A percentile compares a stretch with the other conserved stretches of the same genome.
These are phyloP conservation scores for Scytalidium sp. DNA, from an alignment of 2,329 filamentous ascomycete genomes.

Conservation along the genomic window DNA sequence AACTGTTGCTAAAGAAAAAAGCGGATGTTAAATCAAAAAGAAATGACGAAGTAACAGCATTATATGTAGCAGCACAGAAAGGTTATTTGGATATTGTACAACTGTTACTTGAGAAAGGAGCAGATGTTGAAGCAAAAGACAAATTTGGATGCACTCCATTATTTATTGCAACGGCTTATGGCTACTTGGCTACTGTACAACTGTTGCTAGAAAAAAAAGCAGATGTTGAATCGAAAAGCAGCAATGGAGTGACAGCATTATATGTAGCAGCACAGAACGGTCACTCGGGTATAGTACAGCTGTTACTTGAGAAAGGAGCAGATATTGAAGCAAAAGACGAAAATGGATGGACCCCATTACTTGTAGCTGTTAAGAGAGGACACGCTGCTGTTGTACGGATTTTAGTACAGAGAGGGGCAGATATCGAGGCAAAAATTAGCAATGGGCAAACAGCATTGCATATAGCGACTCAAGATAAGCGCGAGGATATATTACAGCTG, in stretches of 20 bases:
- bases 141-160: conserved; percentile 21
- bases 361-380: conserved; percentile 2
- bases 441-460: conserved; percentile 18
- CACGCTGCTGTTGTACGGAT: no score
- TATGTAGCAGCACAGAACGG: not conserved
- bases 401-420: conserved; percentile 9
- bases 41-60: conserved; percentile 15
- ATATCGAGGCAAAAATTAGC: conserved; percentile 9
- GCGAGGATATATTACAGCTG: conserved; percentile 7
- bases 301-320: conserved; percentile 15
- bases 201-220: conserved; percentile 9
- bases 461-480: conserved; percentile 8
- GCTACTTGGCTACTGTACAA: conserved; percentile 8
- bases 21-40: conserved; percentile 19
- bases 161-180: conserved; percentile 6
- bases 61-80: conserved; percentile 11
- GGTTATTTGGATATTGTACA: conserved; percentile 6
- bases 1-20: conserved; percentile 24
- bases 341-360: conserved; percentile 21
- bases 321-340: conserved; percentile 1
- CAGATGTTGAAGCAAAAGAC: conserved; percentile 5
- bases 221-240: conserved; percentile 21
- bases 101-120: conserved; percentile 1
- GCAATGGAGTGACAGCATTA: no score
- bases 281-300: not conserved